Conservation (phyloP, 2,329 filamentous ascomycete species). For the Calonectria fujianensis region DNA sequence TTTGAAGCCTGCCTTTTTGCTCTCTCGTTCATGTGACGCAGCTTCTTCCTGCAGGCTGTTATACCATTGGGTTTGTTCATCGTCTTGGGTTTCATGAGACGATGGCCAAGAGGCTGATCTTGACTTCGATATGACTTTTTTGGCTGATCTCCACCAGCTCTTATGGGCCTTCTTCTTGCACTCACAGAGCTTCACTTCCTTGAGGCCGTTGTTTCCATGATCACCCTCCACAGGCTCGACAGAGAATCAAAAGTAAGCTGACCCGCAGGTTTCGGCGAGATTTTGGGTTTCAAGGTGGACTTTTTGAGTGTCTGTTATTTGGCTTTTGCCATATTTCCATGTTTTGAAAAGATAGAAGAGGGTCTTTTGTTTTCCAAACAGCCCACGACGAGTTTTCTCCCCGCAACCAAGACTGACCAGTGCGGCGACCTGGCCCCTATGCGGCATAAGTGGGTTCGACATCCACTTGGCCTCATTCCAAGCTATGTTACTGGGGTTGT, state of each 20-base stretch:
- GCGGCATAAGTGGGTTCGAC: not conserved
- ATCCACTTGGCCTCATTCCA: slow-evolving; percentile 28
- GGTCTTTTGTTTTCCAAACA: slow-evolving; percentile 6
- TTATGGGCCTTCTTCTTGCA: not conserved
- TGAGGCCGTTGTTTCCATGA: not conserved
- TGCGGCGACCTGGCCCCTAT: not conserved
- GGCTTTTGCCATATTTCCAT: slow-evolving; percentile 3
- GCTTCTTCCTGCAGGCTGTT: not conserved
- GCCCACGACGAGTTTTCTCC: not conserved
- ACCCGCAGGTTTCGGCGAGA: not conserved
- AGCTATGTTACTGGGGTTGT: slow-evolving; percentile 20
- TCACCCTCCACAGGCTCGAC: not conserved
- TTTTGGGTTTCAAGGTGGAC: not conserved
- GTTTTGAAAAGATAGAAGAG: slow-evolving; percentile 1
- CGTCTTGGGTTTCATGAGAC: not conserved
- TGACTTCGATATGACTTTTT: not conserved
- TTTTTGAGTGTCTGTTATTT: not conserved
- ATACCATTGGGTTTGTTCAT: not conserved
- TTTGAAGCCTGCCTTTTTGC: slow-evolving; percentile 2
- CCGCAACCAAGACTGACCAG: slow-evolving; percentile 4
- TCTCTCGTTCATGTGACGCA: not conserved
- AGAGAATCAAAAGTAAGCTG: slow-evolving; percentile 4
- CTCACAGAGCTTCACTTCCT: not conserved
- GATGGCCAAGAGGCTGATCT: not conserved
- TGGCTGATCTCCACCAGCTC: not conserved